These are phyloP conservation scores for Globisporangium polare DNA, from an alignment of 352 stramenopile species.

Conservation along the genomic window DNA sequence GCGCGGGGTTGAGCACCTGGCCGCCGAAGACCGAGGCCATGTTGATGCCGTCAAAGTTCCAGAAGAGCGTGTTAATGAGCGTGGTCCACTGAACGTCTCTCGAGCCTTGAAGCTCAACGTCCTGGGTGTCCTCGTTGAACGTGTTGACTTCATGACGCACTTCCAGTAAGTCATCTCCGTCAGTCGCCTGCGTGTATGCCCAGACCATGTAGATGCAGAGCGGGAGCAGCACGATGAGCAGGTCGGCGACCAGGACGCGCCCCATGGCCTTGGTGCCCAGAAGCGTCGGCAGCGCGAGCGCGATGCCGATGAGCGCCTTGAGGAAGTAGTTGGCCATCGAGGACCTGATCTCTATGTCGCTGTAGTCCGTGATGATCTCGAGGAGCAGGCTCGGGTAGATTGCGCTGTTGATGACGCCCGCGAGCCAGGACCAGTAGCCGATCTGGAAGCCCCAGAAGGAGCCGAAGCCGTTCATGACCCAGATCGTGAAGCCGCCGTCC, in stretches of 20 bases:
- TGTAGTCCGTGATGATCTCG: slow-evolving; percentile 5
- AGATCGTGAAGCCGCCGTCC: slow-evolving; percentile 72
- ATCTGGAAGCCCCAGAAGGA: slow-evolving; percentile 79
- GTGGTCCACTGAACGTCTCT: slow-evolving; percentile 48
- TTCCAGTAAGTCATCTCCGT: slow-evolving; percentile 14
- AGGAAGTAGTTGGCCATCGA: slow-evolving; percentile 13
- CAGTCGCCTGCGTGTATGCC: slow-evolving; percentile 10
- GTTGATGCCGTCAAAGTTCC: slow-evolving; percentile 92
- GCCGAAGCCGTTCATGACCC: slow-evolving; percentile 71
- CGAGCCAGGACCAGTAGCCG: slow-evolving; percentile 81
- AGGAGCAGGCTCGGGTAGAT: slow-evolving; percentile 20
- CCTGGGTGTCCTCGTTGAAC: slow-evolving; percentile 9
- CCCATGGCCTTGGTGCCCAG: slow-evolving; percentile 59
- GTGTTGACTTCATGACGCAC: slow-evolving; percentile 33
- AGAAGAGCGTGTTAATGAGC: slow-evolving; percentile 91
- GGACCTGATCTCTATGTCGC: slow-evolving; percentile 7
- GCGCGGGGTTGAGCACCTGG: slow-evolving; percentile 75
- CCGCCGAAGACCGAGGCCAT: slow-evolving; percentile 78
- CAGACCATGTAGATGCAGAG: slow-evolving; percentile 61
- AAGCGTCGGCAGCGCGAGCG: slow-evolving; percentile 23
- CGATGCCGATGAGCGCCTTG: slow-evolving; percentile 23
- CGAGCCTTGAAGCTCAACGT: slow-evolving; percentile 15
- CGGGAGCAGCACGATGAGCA: slow-evolving; percentile 73
- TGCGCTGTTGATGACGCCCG: slow-evolving; percentile 41
- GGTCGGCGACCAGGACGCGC: slow-evolving; percentile 48